Evolutionary conservation across 257 asterid genomes (phyloP).

Genomic region (Anisodus acutangulus): DNA sequence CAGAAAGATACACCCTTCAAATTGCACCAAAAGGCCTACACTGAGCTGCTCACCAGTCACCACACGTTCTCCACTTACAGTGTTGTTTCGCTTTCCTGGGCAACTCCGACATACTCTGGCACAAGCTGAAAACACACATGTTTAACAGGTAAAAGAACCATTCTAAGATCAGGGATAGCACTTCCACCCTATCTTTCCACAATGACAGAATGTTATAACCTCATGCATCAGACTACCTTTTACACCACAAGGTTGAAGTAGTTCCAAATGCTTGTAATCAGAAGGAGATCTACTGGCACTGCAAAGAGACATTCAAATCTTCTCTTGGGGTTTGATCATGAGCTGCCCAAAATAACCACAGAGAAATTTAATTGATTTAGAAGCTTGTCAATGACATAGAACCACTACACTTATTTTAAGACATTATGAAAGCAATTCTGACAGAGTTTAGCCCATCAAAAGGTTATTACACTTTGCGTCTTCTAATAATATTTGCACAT

Average conservation of each 20-base stretch:
- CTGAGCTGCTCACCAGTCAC: background rate
- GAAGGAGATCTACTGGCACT: background rate
- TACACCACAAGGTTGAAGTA: slow-evolving; percentile 1
- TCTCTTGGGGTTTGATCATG: slow-evolving; percentile 14
- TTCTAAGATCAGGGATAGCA: background rate
- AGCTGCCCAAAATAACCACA: background rate
- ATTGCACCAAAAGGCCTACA: background rate
- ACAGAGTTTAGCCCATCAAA: background rate
- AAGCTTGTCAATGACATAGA: background rate
- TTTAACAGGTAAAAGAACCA: background rate
- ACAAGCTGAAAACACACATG: background rate
- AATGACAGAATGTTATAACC: background rate
- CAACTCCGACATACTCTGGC: background rate
- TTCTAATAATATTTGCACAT: background rate
- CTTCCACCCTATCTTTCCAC: background rate
- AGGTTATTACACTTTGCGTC: background rate
- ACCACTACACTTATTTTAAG: background rate
- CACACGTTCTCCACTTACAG: background rate
- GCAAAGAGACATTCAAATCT: slow-evolving; percentile 3
- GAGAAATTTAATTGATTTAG: background rate
- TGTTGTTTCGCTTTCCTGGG: background rate
- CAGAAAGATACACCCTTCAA: background rate
- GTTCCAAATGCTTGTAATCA: background rate
- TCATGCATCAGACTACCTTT: slow-evolving; percentile 8
- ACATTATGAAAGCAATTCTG: background rate